These are phyloP conservation scores for Bacidia gigantensis DNA, from an alignment of 495 filamentous ascomycete genomes.

Conservation along the genomic window DNA sequence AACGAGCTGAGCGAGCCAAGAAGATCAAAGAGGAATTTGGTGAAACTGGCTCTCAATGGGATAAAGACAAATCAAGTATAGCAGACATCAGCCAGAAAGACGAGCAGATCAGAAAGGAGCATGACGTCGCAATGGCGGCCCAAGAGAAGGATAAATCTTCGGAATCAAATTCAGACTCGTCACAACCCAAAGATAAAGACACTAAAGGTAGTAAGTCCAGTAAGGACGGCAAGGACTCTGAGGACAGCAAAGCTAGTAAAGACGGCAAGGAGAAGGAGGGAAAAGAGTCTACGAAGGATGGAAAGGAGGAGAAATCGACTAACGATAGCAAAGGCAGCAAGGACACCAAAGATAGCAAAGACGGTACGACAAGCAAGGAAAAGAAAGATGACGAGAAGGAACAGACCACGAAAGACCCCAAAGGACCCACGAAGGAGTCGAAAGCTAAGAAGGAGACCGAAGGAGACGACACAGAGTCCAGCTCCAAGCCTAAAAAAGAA, in stretches of 20 bases:
- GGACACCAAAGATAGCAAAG: constrained; percentile 4
- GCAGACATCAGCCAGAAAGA: constrained; percentile 49
- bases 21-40: constrained; percentile 61
- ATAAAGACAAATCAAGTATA: constrained; percentile 67
- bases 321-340: constrained; percentile 1
- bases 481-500: not conserved
- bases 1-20: constrained; percentile 47
- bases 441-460: constrained; percentile 1
- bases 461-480: not conserved
- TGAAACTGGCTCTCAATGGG: constrained; percentile 58
- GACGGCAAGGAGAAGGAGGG: constrained; percentile 1
- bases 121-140: constrained; percentile 26
- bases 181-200: constrained; percentile 1
- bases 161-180: not conserved
- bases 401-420: not conserved
- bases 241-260: constrained; percentile 4
- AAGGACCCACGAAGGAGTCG: not conserved
- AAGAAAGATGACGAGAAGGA: constrained; percentile 1
- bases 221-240: constrained; percentile 6
- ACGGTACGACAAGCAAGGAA: not conserved
- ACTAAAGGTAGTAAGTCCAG: not conserved
- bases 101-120: constrained; percentile 24
- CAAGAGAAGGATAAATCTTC: constrained; percentile 27
- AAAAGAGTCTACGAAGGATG: not conserved
- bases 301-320: not conserved